A percentile compares a stretch with the other conserved stretches of the same genome.
Evolutionary conservation across 495 filamentous ascomycete genomes (phyloP).

Genomic region (Aspergillus conjunctus): DNA sequence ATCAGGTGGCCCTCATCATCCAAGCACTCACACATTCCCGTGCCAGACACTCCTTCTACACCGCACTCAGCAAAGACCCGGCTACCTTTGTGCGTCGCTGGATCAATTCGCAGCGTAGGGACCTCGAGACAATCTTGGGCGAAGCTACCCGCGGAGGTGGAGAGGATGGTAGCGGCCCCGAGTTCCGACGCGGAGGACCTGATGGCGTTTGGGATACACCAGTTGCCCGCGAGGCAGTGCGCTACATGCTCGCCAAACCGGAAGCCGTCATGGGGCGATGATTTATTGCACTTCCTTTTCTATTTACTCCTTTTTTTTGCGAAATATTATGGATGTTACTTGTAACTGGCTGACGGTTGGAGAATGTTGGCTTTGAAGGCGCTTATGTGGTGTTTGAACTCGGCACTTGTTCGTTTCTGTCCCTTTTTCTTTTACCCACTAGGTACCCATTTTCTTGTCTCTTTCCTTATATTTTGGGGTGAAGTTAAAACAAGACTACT

Average conservation of each 20-base stretch:
- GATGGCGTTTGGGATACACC: conserved; percentile 57
- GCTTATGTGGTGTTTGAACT: conserved; percentile 43
- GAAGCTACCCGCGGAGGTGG: conserved; percentile 71
- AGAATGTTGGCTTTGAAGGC: conserved; percentile 23
- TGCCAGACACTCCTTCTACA: conserved; percentile 83
- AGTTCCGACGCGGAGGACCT: conserved; percentile 59
- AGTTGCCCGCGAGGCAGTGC: conserved; percentile 50
- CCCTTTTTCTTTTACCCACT: conserved; percentile 22
- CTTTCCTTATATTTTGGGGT: conserved; percentile 5
- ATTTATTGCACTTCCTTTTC: neutral
- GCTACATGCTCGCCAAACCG: conserved; percentile 52
- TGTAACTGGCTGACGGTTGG: conserved; percentile 9
- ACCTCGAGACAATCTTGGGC: conserved; percentile 86
- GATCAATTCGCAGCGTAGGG: conserved; percentile 84
- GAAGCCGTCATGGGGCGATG: conserved; percentile 37
- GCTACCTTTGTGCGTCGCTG: conserved; percentile 78
- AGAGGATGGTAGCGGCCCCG: conserved; percentile 60
- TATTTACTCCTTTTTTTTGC: conserved; percentile 22
- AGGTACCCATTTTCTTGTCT: neutral
- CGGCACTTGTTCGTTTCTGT: conserved; percentile 30
- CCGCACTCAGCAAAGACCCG: conserved; percentile 74
- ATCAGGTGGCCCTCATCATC: conserved; percentile 77
- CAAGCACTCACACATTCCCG: conserved; percentile 77
- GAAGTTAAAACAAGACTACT: neutral
- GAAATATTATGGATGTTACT: conserved; percentile 5